phyloP scores from a whole-genome alignment of 2,329 filamentous ascomycete genomes.

The Periconia macrospinosa region DNA sequence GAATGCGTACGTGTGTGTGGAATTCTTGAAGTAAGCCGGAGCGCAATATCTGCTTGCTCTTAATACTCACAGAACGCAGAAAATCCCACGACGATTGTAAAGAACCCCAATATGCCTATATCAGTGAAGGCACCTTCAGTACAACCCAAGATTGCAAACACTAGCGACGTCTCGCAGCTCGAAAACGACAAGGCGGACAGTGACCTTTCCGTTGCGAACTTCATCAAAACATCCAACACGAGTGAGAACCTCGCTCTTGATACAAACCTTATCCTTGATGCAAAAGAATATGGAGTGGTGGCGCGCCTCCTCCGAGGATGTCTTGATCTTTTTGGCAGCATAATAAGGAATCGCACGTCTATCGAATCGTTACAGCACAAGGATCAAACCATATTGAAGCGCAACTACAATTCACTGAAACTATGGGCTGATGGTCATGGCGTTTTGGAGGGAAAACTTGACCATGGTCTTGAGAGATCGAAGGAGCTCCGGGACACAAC shows the following conservation, averaged over 20 bases:
- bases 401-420: slow-evolving; percentile 11
- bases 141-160: too few relatives aligned
- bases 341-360: neutral
- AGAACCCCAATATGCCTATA: too few relatives aligned
- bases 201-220: too few relatives aligned
- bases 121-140: too few relatives aligned
- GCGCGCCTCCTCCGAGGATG: slow-evolving; percentile 7
- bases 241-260: neutral
- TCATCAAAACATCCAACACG: neutral
- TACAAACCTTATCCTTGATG: neutral
- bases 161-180: too few relatives aligned
- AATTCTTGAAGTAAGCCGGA: too few relatives aligned
- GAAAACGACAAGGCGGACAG: too few relatives aligned
- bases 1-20: too few relatives aligned
- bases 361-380: neutral
- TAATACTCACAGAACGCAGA: too few relatives aligned
- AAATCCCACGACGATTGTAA: too few relatives aligned
- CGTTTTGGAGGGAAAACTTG: slow-evolving; percentile 13
- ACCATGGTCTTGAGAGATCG: slow-evolving; percentile 17
- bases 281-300: slow-evolving; percentile 9
- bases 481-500: slow-evolving; percentile 13
- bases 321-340: slow-evolving; percentile 2
- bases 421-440: slow-evolving; percentile 22
- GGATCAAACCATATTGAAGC: slow-evolving; percentile 9
- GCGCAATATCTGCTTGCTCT: too few relatives aligned